Conservation (phyloP, 108 stramenopile species). For the Cylindrotheca closterium region DNA sequence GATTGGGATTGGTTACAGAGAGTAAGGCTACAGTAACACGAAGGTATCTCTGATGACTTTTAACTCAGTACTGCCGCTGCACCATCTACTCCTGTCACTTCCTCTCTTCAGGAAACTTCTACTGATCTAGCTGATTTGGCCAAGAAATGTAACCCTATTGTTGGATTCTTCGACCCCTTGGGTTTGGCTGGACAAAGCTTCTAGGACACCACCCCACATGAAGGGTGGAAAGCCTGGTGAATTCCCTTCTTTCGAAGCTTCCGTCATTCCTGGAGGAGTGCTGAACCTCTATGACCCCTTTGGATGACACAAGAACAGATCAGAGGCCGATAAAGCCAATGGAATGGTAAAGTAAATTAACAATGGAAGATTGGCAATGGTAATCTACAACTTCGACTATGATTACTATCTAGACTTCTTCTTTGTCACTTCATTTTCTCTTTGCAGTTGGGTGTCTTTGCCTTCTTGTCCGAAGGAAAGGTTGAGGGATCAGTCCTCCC, state of each 20-base stretch:
- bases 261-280: slow-evolving; percentile 59
- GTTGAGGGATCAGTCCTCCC: slow-evolving; percentile 79
- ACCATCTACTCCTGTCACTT: slow-evolving; percentile 21
- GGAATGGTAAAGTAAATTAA: slow-evolving; percentile 72
- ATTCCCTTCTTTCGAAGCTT: slow-evolving; percentile 67
- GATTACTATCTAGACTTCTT: too few species aligned
- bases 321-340: slow-evolving; percentile 59
- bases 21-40: too few species aligned
- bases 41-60: slow-evolving; percentile 44
- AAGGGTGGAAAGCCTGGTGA: slow-evolving; percentile 71
- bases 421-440: too few species aligned
- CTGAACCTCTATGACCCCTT: slow-evolving; percentile 75
- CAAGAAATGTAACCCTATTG: slow-evolving; percentile 50
- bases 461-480: slow-evolving; percentile 72
- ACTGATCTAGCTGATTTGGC: slow-evolving; percentile 52
- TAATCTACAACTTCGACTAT: too few species aligned
- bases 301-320: slow-evolving; percentile 50
- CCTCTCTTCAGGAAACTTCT: slow-evolving; percentile 23
- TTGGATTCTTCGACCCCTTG: slow-evolving; percentile 66
- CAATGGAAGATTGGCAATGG: slow-evolving; percentile 79
- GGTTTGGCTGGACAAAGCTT: slow-evolving; percentile 51
- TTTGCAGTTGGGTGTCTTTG: slow-evolving; percentile 77
- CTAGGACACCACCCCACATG: slow-evolving; percentile 70
- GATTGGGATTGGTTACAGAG: too few species aligned
- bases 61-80: slow-evolving; percentile 50